Percentiles rank a stretch among this genome's conserved stretches.
Evolutionary conservation across 345 rosid genomes (phyloP).

Genomic region (Ricinus communis): DNA sequence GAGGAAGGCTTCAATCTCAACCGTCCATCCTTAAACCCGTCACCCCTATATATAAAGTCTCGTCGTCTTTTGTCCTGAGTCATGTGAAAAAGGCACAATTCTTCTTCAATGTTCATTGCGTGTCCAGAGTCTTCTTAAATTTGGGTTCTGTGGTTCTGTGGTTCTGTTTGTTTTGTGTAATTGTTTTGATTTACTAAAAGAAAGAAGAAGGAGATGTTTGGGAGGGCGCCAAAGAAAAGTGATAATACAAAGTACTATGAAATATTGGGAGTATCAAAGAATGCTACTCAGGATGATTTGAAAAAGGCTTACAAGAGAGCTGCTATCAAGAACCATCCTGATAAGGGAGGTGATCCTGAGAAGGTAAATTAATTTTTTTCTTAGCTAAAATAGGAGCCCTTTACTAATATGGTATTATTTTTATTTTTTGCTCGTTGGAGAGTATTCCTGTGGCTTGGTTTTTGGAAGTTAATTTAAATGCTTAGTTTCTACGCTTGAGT

Average conservation of each 20-base stretch:
- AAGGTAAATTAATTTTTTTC: slow-evolving; percentile 38
- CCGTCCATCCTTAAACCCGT: slow-evolving; percentile 11
- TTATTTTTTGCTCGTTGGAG: not conserved
- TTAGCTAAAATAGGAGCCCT: no score
- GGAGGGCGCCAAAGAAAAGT: slow-evolving; percentile 77
- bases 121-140: not conserved
- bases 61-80: not conserved
- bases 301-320: slow-evolving; percentile 90
- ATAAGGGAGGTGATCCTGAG: slow-evolving; percentile 98
- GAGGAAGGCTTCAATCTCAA: not conserved
- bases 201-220: slow-evolving; percentile 52
- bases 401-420: not conserved
- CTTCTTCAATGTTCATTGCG: not conserved
- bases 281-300: slow-evolving; percentile 72
- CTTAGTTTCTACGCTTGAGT: no score
- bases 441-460: no score
- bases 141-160: not conserved
- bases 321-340: slow-evolving; percentile 94
- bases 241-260: slow-evolving; percentile 78
- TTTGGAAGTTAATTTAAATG: no score
- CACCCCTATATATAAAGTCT: not conserved
- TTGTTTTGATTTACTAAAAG: no score
- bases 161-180: not conserved
- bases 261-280: slow-evolving; percentile 76
- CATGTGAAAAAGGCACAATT: not conserved